phyloP scores from a whole-genome alignment of 352 stramenopile species.

The Phytophthora tentaculata region DNA sequence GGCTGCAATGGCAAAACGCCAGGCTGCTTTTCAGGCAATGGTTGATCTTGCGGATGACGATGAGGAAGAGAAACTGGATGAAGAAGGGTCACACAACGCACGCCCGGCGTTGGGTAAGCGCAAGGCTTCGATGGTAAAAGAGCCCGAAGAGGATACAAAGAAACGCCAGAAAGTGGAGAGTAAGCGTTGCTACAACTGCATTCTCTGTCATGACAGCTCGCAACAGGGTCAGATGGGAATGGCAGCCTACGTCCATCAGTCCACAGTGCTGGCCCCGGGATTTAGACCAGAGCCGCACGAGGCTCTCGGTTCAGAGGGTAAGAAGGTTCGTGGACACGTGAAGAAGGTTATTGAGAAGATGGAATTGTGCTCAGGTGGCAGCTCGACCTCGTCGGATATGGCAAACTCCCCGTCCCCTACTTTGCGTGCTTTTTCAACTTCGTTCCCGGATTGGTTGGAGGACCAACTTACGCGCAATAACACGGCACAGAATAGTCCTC shows the following conservation, averaged over 20 bases:
- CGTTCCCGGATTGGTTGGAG: slow-evolving; percentile 81
- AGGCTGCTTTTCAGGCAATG: slow-evolving; percentile 87
- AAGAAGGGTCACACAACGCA: slow-evolving; percentile 37
- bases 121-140: slow-evolving; percentile 40
- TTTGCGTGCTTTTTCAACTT: slow-evolving; percentile 60
- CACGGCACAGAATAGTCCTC: slow-evolving; percentile 49
- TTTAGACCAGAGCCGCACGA: slow-evolving; percentile 82
- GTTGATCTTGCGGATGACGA: slow-evolving; percentile 62
- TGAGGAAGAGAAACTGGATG: slow-evolving; percentile 40
- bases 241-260: slow-evolving; percentile 87
- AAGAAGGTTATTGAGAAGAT: slow-evolving; percentile 86
- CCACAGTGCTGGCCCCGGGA: slow-evolving; percentile 76
- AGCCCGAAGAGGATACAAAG: slow-evolving; percentile 33
- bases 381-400: slow-evolving; percentile 38
- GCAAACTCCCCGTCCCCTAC: slow-evolving; percentile 54
- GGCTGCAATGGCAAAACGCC: slow-evolving; percentile 81
- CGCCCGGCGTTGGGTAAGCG: slow-evolving; percentile 54
- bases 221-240: slow-evolving; percentile 85
- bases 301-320: slow-evolving; percentile 55
- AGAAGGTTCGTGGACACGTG: slow-evolving; percentile 62
- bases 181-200: slow-evolving; percentile 72
- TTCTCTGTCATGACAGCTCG: slow-evolving; percentile 86
- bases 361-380: slow-evolving; percentile 79
- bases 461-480: slow-evolving; percentile 55
- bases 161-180: slow-evolving; percentile 61